Conservation (phyloP, 805 yeast species). For the Lipomyces mesembrius region DNA sequence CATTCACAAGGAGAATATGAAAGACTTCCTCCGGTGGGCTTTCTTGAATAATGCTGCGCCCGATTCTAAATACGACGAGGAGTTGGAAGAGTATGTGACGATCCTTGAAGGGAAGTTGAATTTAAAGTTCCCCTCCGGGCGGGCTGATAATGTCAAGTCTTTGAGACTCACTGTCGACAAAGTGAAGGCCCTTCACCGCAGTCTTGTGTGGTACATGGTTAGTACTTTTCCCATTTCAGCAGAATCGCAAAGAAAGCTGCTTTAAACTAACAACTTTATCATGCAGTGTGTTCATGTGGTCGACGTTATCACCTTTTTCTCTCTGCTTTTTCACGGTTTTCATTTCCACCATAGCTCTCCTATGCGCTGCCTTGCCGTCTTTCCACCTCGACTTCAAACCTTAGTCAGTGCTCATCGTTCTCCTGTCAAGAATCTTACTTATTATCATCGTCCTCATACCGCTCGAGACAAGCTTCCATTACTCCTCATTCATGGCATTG, state of each 20-base stretch:
- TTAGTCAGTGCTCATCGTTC: constrained; percentile 7
- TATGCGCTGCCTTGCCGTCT: constrained; percentile 4
- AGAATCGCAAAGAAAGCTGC: neutral
- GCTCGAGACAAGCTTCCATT: constrained; percentile 4
- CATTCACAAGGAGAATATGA: neutral
- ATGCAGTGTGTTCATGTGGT: constrained; percentile 3
- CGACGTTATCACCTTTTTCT: constrained; percentile 6
- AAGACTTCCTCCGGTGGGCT: constrained; percentile 11
- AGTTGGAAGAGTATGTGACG: constrained; percentile 2
- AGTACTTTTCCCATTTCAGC: neutral
- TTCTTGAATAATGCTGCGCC: constrained; percentile 5
- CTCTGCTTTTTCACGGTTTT: neutral
- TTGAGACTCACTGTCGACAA: constrained; percentile 9
- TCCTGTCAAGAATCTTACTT: constrained; percentile 2
- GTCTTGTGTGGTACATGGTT: constrained; percentile 7
- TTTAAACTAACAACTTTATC: neutral
- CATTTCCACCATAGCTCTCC: constrained; percentile 9
- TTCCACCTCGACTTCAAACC: constrained; percentile 7
- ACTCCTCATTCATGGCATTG: constrained; percentile 12
- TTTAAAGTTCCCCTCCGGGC: constrained; percentile 5
- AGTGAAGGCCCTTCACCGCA: constrained; percentile 6
- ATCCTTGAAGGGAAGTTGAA: neutral
- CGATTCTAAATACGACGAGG: constrained; percentile 2
- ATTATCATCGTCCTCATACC: constrained; percentile 11
- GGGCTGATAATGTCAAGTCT: neutral